phyloP scores from a whole-genome alignment of 202 grass and related monocot species.

The Cymbopogon flexuosus region DNA sequence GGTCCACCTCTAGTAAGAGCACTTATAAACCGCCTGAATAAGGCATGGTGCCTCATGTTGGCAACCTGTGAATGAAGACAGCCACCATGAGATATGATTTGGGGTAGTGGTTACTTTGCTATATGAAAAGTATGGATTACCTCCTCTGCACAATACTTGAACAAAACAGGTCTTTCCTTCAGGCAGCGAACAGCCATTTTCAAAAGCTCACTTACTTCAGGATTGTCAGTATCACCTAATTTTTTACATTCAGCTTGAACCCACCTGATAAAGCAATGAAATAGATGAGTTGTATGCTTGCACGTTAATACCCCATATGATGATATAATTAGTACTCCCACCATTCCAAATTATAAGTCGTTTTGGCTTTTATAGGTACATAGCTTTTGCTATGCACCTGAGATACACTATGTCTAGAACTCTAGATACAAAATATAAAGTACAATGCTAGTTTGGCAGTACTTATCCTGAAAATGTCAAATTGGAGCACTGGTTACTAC shows the following conservation, averaged over 20 bases:
- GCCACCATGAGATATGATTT: slow-evolving; percentile 16
- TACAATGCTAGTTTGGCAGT: not conserved
- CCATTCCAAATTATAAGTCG: not conserved
- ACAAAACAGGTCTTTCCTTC: slow-evolving; percentile 94
- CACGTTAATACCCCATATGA: slow-evolving; percentile 17
- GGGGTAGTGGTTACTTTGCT: not conserved
- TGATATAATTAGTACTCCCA: not conserved
- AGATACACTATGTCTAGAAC: not conserved
- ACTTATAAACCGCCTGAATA: slow-evolving; percentile 98
- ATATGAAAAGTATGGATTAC: slow-evolving; percentile 29
- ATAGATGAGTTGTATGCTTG: not conserved
- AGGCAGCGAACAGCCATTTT: slow-evolving; percentile 80
- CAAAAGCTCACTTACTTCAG: slow-evolving; percentile 86
- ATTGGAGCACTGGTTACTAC: not conserved
- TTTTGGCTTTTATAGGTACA: not conserved
- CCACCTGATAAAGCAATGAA: slow-evolving; percentile 53
- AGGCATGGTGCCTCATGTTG: slow-evolving; percentile 98
- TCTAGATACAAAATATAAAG: not conserved
- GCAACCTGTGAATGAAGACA: slow-evolving; percentile 56
- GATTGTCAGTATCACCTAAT: slow-evolving; percentile 89
- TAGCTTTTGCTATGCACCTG: not conserved
- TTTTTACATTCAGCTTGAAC: slow-evolving; percentile 98
- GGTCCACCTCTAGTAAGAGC: slow-evolving; percentile 95
- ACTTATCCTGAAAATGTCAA: not conserved
- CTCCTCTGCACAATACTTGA: slow-evolving; percentile 98